Conservation (phyloP, 2,329 filamentous ascomycete species). For the Onygenales sp. region DNA sequence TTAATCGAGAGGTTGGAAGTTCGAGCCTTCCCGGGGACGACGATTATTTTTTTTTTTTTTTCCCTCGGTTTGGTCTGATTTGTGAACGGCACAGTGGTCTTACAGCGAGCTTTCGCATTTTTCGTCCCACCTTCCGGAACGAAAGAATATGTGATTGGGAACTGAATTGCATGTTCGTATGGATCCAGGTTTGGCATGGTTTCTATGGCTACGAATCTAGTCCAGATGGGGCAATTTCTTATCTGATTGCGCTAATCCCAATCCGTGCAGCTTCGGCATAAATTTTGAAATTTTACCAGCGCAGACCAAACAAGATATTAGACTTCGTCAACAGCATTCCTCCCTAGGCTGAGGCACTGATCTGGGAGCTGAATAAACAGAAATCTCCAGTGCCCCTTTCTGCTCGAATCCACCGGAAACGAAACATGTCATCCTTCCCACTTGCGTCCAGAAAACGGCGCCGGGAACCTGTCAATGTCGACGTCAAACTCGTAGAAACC, state of each 20-base stretch:
- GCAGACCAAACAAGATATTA: neutral
- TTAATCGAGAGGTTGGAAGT: constrained; percentile 27
- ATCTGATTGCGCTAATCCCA: neutral
- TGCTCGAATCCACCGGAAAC: neutral
- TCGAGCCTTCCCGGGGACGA: constrained; percentile 33
- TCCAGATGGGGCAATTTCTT: neutral
- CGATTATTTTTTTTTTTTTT: constrained; percentile 1
- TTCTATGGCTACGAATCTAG: no score
- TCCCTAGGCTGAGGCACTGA: neutral
- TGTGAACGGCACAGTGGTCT: neutral
- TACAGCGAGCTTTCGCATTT: neutral
- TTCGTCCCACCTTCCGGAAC: neutral
- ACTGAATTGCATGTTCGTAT: no score
- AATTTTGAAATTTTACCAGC: neutral
- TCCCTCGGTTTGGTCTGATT: neutral
- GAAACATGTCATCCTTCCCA: neutral
- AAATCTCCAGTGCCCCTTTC: neutral
- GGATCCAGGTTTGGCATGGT: no score
- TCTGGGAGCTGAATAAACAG: neutral
- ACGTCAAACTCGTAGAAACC: constrained; percentile 38
- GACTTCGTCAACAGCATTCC: neutral
- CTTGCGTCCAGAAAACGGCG: constrained; percentile 24
- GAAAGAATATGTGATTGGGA: no score
- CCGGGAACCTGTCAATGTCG: constrained; percentile 32
- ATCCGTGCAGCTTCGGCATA: neutral